Conservation (phyloP, 2,329 filamentous ascomycete species). For the Talaromyces pinophilus region DNA sequence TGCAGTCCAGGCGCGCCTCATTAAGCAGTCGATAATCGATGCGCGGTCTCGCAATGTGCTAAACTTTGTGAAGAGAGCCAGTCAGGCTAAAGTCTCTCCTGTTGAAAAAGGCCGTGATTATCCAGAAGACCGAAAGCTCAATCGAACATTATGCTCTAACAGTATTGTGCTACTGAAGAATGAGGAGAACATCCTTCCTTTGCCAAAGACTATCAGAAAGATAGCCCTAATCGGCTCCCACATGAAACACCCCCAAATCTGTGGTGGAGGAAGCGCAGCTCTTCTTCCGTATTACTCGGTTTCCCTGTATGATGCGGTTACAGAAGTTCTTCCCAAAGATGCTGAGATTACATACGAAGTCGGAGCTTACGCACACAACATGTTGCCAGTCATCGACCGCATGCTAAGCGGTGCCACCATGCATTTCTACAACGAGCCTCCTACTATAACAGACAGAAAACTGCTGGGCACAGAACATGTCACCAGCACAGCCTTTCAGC, state of each 20-base stretch:
- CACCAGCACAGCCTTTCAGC: constrained; percentile 42
- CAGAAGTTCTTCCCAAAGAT: constrained; percentile 29
- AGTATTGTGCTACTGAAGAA: constrained; percentile 75
- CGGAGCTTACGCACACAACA: constrained; percentile 65
- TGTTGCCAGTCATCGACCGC: constrained; percentile 41
- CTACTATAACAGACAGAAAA: constrained; percentile 29
- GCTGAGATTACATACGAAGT: constrained; percentile 54
- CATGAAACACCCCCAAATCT: constrained; percentile 48
- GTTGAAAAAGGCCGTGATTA: constrained; percentile 60
- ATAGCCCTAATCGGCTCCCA: constrained; percentile 58
- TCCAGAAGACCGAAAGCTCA: constrained; percentile 63
- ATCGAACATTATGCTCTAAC: constrained; percentile 67
- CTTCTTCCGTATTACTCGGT: constrained; percentile 49
- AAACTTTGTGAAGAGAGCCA: constrained; percentile 60
- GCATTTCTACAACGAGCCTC: constrained; percentile 64
- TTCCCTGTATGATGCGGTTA: constrained; percentile 40
- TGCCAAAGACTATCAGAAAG: constrained; percentile 45
- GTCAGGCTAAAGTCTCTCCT: constrained; percentile 56
- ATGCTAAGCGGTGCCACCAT: constrained; percentile 45
- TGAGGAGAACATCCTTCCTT: constrained; percentile 62
- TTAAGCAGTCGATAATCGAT: constrained; percentile 57
- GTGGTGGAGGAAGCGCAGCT: constrained; percentile 67
- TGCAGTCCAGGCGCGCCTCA: constrained; percentile 57
- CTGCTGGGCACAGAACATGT: constrained; percentile 24
- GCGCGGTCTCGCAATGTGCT: constrained; percentile 59